Percentiles rank a stretch among this genome's conserved stretches.
phyloP scores from a whole-genome alignment of 345 rosid species.

The Abelmoschus esculentus region DNA sequence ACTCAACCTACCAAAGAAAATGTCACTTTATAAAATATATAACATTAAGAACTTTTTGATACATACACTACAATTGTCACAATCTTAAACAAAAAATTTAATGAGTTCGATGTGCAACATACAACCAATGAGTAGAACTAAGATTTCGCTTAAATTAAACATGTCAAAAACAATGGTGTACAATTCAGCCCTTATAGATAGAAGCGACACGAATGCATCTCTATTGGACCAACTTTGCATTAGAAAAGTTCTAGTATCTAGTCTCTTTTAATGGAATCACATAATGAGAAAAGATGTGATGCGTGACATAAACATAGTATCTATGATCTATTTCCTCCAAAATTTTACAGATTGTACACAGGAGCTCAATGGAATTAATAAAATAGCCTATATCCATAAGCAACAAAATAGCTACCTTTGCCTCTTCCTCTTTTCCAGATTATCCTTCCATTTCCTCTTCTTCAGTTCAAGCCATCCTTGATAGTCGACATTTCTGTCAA shows the following conservation, averaged over 20 bases:
- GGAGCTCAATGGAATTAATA: conserved; percentile 3
- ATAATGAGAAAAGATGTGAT: not conserved
- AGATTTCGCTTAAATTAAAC: not conserved
- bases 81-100: not conserved
- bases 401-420: conserved; percentile 44
- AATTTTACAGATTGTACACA: not conserved
- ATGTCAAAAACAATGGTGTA: not conserved
- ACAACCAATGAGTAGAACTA: not conserved
- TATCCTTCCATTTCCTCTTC: conserved; percentile 85
- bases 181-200: not conserved
- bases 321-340: not conserved
- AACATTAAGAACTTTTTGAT: not conserved
- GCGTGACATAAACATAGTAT: not conserved
- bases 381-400: conserved; percentile 1
- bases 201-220: not conserved
- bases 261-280: not conserved
- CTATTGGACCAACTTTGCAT: not conserved
- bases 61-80: not conserved
- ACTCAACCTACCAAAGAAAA: conserved; percentile 48
- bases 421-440: conserved; percentile 56
- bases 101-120: not conserved
- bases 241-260: not conserved
- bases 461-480: conserved; percentile 90
- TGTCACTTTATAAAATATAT: not conserved
- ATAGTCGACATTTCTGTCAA: conserved; percentile 71